A percentile compares a stretch with the other conserved stretches of the same genome.
phyloP scores from a whole-genome alignment of 2,329 filamentous ascomycete genomes.

The Chalara sp. region DNA sequence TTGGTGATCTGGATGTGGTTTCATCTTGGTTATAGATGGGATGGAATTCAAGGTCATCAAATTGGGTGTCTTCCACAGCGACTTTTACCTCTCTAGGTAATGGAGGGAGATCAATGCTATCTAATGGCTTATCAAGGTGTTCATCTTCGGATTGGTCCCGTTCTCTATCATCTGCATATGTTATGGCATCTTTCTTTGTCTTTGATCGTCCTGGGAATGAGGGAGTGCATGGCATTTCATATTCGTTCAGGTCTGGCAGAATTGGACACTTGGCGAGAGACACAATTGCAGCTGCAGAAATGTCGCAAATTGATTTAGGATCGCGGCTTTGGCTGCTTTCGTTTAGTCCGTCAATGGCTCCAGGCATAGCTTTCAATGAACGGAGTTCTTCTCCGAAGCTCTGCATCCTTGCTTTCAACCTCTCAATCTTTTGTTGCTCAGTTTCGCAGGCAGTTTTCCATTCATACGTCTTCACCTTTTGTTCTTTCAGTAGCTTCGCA shows the following conservation, averaged over 20 bases:
- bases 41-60: constrained; percentile 10
- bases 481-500: constrained; percentile 6
- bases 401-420: constrained; percentile 13
- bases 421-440: constrained; percentile 3
- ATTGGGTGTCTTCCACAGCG: constrained; percentile 10
- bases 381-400: constrained; percentile 11
- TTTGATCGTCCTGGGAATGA: background rate
- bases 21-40: constrained; percentile 22
- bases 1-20: constrained; percentile 5
- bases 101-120: background rate
- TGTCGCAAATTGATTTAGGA: background rate
- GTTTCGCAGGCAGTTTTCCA: constrained; percentile 9
- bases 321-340: background rate
- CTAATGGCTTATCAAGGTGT: background rate
- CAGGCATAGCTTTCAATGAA: constrained; percentile 1
- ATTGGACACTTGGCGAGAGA: background rate
- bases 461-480: constrained; percentile 8
- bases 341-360: background rate
- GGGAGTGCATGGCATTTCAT: background rate
- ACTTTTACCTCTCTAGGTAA: background rate
- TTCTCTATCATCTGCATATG: background rate
- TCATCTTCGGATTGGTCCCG: background rate
- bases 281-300: background rate
- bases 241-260: too few relatives aligned
- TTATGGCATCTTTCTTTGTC: background rate